Evolutionary conservation across 495 filamentous ascomycete genomes (phyloP).

Genomic region (Mycothermus thermophilus): DNA sequence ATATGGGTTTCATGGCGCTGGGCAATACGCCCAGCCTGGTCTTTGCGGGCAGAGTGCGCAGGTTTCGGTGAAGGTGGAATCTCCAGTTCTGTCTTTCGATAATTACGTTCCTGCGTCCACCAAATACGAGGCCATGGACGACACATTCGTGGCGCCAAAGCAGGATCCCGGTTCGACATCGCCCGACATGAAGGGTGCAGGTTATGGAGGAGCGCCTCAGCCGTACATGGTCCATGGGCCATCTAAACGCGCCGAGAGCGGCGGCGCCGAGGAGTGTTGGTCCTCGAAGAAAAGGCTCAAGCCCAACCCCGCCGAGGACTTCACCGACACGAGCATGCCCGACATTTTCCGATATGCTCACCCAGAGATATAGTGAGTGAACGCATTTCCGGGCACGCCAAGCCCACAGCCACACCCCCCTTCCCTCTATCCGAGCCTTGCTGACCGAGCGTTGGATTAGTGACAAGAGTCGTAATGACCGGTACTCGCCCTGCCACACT

Average conservation of each 20-base stretch:
- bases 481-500: conserved; percentile 22
- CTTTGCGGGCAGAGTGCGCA: no score
- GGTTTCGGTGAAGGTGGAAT: conserved; percentile 2
- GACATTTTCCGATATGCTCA: conserved; percentile 21
- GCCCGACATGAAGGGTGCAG: background rate
- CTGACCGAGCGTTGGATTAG: conserved; percentile 13
- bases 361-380: conserved; percentile 19
- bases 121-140: conserved; percentile 2
- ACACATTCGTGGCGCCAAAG: background rate
- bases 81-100: conserved; percentile 1
- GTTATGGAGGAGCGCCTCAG: background rate
- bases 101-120: background rate
- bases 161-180: background rate
- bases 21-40: no score
- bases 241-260: background rate
- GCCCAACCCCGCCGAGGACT: conserved; percentile 9
- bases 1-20: no score
- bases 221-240: background rate
- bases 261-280: no score
- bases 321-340: conserved; percentile 21
- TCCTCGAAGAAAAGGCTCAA: conserved; percentile 13
- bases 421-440: background rate
- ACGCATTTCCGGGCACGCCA: background rate
- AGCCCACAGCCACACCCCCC: no score
- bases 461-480: conserved; percentile 16